Conservation (phyloP, 106 monocot species). For the Dendrobium huoshanense region DNA sequence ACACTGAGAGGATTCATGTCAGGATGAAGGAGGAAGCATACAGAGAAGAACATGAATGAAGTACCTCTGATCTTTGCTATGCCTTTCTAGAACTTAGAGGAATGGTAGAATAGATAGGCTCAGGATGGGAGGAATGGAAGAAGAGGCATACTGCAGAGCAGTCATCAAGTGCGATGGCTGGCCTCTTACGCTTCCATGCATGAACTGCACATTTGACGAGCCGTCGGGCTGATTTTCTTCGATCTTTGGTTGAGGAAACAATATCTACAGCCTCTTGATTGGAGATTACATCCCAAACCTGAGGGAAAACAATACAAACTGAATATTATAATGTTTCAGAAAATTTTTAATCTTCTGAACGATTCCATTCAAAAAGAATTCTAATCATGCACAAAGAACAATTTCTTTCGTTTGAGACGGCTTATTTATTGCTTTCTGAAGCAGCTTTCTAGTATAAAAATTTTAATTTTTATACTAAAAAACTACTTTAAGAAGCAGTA, state of each 20-base stretch:
- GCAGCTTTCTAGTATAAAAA: too few relatives aligned
- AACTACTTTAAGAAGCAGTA: too few relatives aligned
- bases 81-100: not conserved
- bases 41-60: not conserved
- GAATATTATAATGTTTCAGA: not conserved
- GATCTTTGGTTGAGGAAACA: conserved; percentile 50
- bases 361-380: not conserved
- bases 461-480: too few relatives aligned
- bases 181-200: conserved; percentile 74
- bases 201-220: conserved; percentile 66
- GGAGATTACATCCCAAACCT: conserved; percentile 98
- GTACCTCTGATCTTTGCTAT: not conserved
- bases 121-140: conserved; percentile 34
- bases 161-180: conserved; percentile 72
- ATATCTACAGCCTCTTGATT: conserved; percentile 84
- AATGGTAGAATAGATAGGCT: not conserved
- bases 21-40: not conserved
- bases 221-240: conserved; percentile 55
- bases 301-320: not conserved
- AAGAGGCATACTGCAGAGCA: conserved; percentile 90
- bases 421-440: too few relatives aligned
- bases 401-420: too few relatives aligned
- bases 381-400: not conserved
- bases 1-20: not conserved
- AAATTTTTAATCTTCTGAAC: not conserved